Evolutionary conservation across 768 basidiomycete genomes (phyloP), one percentile per base, ranked within the genome.

Genomic region (Naganishia friedmannii): DNA sequence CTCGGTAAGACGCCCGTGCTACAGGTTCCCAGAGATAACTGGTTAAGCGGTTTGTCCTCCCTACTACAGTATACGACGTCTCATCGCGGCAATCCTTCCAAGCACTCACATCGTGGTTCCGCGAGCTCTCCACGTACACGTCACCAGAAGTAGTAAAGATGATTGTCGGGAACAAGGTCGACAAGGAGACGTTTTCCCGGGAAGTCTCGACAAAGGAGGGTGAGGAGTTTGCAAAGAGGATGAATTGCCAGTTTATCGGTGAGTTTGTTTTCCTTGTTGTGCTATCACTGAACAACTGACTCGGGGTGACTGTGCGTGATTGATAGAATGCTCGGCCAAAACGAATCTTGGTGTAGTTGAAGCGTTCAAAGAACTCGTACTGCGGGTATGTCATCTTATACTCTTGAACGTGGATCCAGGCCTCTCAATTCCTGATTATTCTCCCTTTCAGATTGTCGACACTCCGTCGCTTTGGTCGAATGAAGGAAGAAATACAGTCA

Each of bases 61-160:
- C 26, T 32, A 37, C 13, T 17, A 55, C 77, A 93, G 95, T 98
- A 4, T 99, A 98, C 81, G 96, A 98, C 81, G 92, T 97, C 42
- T 86, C 94, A 8, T 93, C 89, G 74, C 86, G 93, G 39, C 90
- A 92, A 80, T 91, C 93, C 0, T 98, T 94, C 77, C 93, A 97
- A 26, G 90, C 92, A 10, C 86, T 98, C n/a, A 89, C 92, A 19
- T 85, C 89, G 70, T 99, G 96, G 96, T 83, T 84, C 78, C 86
- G 87, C 63, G 94, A 97, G 78, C 87, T 98, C 7, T 93, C 97
- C 77, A 94, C 91, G 13, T 97, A 96, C 78, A 91, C 94, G 66
- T 88, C 88, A 1, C 84, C 85, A 23, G 88, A 89, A 0, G 91
- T 96, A 26, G 90, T 92, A 56, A 92, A 93, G 86, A 92, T 98